A percentile compares a stretch with the other conserved stretches of the same genome.
phyloP scores from a whole-genome alignment of 1,284 basidiomycete genomes.

The Boletus mariae region DNA sequence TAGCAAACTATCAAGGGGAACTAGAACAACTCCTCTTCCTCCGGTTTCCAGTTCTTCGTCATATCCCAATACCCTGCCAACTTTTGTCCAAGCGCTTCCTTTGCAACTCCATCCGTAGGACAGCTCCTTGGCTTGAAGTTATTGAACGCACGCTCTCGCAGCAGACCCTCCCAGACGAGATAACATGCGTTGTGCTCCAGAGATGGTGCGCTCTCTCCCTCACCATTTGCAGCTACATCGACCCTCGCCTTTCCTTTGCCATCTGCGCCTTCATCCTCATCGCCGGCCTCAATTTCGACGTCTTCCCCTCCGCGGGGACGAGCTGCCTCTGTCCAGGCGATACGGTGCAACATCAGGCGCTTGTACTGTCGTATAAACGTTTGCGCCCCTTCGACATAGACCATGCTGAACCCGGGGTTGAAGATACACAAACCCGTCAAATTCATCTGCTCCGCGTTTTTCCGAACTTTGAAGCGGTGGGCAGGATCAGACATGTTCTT shows the following conservation, averaged over 20 bases:
- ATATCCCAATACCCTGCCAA: conserved; percentile 92
- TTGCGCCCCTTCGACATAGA: conserved; percentile 90
- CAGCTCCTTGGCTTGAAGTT: conserved; percentile 82
- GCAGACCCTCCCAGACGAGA: conserved; percentile 89
- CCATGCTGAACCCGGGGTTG: conserved; percentile 83
- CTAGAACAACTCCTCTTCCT: conserved; percentile 69
- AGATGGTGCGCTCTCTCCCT: conserved; percentile 35
- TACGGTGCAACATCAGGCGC: conserved; percentile 82
- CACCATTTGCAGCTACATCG: conserved; percentile 15
- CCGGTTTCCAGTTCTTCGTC: conserved; percentile 82
- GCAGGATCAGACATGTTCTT: conserved; percentile 87
- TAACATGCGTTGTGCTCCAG: conserved; percentile 87
- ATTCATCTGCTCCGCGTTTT: conserved; percentile 90
- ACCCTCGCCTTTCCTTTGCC: conserved; percentile 33
- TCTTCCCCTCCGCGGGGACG: conserved; percentile 71
- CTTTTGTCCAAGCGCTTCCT: conserved; percentile 80
- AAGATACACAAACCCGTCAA: conserved; percentile 89
- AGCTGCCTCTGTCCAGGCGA: conserved; percentile 93
- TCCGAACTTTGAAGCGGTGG: conserved; percentile 94
- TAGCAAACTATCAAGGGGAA: neutral
- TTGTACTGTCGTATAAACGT: conserved; percentile 90
- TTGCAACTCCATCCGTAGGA: conserved; percentile 81
- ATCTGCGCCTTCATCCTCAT: conserved; percentile 41
- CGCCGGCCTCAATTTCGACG: conserved; percentile 57
- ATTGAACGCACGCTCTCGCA: conserved; percentile 80